Conservation (phyloP, 75 land plant species). For the Cupressus sempervirens region DNA sequence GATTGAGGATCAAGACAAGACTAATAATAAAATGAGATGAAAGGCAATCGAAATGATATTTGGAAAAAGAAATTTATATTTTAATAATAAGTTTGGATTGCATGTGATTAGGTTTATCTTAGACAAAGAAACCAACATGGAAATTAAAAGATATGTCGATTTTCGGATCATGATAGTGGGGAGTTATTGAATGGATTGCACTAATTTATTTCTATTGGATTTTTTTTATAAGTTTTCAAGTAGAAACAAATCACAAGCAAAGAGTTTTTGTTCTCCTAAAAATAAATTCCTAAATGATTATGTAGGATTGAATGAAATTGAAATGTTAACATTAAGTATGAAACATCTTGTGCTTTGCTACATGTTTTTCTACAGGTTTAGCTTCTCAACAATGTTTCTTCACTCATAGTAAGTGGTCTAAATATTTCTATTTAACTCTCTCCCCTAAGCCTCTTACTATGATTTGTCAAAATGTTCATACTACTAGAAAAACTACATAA, state of each 20-base stretch:
- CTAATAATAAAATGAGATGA: not conserved
- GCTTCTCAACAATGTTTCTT: conserved; percentile 82
- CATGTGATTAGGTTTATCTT: not conserved
- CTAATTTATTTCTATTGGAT: not conserved
- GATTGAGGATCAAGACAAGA: not conserved
- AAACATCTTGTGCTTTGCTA: not conserved
- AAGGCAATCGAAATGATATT: not conserved
- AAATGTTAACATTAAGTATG: not conserved
- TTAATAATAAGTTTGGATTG: not conserved
- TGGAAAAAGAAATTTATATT: not conserved
- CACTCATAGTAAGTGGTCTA: conserved; percentile 61
- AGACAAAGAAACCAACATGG: not conserved
- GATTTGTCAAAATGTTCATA: not conserved
- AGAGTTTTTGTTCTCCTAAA: not conserved
- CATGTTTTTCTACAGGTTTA: conserved; percentile 58
- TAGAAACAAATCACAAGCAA: not conserved
- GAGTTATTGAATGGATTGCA: not conserved
- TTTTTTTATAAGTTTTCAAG: not conserved
- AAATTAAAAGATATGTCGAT: not conserved
- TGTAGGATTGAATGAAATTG: not conserved
- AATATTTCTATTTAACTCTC: not conserved
- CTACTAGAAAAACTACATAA: not conserved
- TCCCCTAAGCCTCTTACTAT: not conserved
- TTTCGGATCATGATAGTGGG: not conserved
- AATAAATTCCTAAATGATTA: too few relatives aligned